A percentile compares a stretch with the other conserved stretches of the same genome.
Conservation (phyloP, 768 basidiomycete genomes). For the Sutorius australiensis region DNA sequence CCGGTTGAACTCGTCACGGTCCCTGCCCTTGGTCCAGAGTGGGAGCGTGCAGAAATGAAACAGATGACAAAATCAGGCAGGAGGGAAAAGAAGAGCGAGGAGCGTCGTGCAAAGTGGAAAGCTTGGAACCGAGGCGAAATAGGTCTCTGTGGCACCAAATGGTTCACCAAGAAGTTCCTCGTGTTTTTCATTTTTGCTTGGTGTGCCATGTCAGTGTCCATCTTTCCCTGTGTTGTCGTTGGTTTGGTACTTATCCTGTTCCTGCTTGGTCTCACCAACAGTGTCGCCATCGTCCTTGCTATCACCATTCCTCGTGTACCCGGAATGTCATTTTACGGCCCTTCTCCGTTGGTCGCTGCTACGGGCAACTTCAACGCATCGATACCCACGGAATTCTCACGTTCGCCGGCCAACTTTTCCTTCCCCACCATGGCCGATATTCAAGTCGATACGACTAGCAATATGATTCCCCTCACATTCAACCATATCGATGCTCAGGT, state of each 20-base stretch:
- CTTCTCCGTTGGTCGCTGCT: slow-evolving; percentile 55
- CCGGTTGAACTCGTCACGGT: slow-evolving; percentile 90
- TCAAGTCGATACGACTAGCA: slow-evolving; percentile 69
- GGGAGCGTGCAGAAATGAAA: slow-evolving; percentile 74
- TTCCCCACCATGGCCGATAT: slow-evolving; percentile 77
- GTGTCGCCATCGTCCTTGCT: slow-evolving; percentile 66
- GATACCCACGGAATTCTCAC: slow-evolving; percentile 62
- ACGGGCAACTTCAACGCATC: slow-evolving; percentile 54
- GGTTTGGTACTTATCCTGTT: slow-evolving; percentile 3
- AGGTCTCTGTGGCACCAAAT: slow-evolving; percentile 70
- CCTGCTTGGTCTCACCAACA: slow-evolving; percentile 19
- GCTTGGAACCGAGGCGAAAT: slow-evolving; percentile 76
- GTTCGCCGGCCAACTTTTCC: slow-evolving; percentile 83
- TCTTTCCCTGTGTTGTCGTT: not conserved
- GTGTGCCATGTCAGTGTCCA: slow-evolving; percentile 47
- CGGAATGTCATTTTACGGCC: slow-evolving; percentile 55
- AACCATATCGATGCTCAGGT: slow-evolving; percentile 61
- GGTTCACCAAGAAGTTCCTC: slow-evolving; percentile 68
- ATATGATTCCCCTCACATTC: slow-evolving; percentile 77
- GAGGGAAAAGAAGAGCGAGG: slow-evolving; percentile 55
- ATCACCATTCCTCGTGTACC: slow-evolving; percentile 86
- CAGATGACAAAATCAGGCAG: slow-evolving; percentile 71
- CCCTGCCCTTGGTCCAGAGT: slow-evolving; percentile 87
- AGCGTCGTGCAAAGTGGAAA: slow-evolving; percentile 58
- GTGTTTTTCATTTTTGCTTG: slow-evolving; percentile 66